Evolutionary conservation across 2,329 filamentous ascomycete species (phyloP).

Genomic region (Cercospora nicotianae): DNA sequence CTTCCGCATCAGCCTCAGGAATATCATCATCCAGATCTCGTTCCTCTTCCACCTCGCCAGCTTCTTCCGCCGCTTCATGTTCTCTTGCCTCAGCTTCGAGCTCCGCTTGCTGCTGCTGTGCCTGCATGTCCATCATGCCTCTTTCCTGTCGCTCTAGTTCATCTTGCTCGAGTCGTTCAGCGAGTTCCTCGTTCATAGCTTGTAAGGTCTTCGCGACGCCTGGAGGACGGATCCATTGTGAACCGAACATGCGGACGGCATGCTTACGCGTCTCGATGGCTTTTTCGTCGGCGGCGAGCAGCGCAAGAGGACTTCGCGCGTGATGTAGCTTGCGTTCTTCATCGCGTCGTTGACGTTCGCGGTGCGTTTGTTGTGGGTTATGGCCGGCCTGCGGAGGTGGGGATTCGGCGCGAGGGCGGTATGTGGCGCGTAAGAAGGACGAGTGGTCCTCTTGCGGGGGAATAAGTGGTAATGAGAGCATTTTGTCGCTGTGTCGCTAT

Average conservation of each 20-base stretch:
- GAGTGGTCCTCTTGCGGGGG: constrained; percentile 35
- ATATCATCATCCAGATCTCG: constrained; percentile 62
- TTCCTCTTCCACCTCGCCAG: constrained; percentile 51
- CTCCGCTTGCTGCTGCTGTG: constrained; percentile 60
- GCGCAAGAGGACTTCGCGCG: constrained; percentile 62
- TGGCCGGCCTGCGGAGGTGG: constrained; percentile 28
- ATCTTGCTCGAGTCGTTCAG: constrained; percentile 83
- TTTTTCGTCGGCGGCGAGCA: constrained; percentile 74
- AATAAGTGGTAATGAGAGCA: constrained; percentile 39
- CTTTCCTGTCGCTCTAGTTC: constrained; percentile 70
- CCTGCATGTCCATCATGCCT: constrained; percentile 70
- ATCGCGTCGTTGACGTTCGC: constrained; percentile 38
- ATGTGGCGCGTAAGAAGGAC: constrained; percentile 27
- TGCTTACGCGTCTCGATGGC: constrained; percentile 72
- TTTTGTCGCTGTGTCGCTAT: constrained; percentile 10
- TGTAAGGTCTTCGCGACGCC: constrained; percentile 87
- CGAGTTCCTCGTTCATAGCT: constrained; percentile 83
- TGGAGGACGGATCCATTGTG: constrained; percentile 84
- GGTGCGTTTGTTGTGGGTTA: constrained; percentile 30
- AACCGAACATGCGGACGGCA: constrained; percentile 84
- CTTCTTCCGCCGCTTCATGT: constrained; percentile 47
- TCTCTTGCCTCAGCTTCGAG: constrained; percentile 38
- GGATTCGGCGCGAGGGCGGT: constrained; percentile 34
- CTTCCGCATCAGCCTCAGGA: constrained; percentile 59
- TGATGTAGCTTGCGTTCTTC: constrained; percentile 37